Evolutionary conservation across 202 grass and related monocot genomes (phyloP), one percentile per base, ranked within the genome.

Genomic region (Eragrostis tef): DNA sequence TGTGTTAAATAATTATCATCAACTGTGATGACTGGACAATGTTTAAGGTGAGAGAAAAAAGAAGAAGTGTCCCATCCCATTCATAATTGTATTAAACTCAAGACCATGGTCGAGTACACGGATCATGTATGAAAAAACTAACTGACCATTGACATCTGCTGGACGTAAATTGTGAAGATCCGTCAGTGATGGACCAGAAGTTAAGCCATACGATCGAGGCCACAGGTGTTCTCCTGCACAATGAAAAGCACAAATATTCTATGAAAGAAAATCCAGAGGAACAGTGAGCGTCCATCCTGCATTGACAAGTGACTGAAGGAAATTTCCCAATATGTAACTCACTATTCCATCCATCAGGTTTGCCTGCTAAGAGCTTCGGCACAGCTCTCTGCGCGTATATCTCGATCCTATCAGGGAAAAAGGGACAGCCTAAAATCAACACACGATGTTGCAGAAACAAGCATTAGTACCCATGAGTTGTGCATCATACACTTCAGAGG

Each of bases 281-380:
- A 73, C 66, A 50, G 19, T 1, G 44, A 31, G 50, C 2, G 26
- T 45, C 9, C 36, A 67, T 53, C 22, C 5, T 49, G 46, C 54
- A 31, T 81, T 47, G 22, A 79, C 3, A 43, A 45, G 34, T 42
- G 36, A 56, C 21, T 29, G 61, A 14, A 48, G 13, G 42, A 65
- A 47, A 65, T 85, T 85, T 66, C 39, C 66, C 11, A 51, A 75
- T 65, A 69, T 82, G 43, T 42, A 71, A 92, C 93, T 87, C 79
- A 95, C 89, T 95, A 61, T 95, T 95, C 93, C 93, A 92, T 84
- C 89, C 87, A 52, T 95, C 83, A 36, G 83, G 82, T 74, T 87
- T 95, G 75, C 87, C 93, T 67, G 89, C 89, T 74, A 92, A 90
- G 67, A 73, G 16, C 69, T 95, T 95, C 12, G 63, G 72, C 64